These are phyloP conservation scores for Fraxinus americana DNA, from an alignment of 257 asterid species.

Conservation along the genomic window DNA sequence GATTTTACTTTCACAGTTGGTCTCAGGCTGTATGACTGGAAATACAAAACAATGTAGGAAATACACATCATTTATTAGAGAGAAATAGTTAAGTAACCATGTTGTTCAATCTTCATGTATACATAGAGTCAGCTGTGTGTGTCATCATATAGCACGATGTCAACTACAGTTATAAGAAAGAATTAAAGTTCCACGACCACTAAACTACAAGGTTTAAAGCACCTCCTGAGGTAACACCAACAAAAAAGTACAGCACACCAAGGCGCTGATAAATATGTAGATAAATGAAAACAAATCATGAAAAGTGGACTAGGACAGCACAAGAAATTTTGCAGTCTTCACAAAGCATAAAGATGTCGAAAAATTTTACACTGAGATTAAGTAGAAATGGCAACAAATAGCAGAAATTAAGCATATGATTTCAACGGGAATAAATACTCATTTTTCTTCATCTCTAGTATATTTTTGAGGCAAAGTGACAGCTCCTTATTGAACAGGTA, in stretches of 20 bases:
- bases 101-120: neutral
- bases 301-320: neutral
- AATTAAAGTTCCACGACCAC: neutral
- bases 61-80: neutral
- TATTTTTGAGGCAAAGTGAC: neutral
- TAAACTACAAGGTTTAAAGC: neutral
- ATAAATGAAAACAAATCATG: neutral
- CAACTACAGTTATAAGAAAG: neutral
- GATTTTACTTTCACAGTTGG: constrained; percentile 40
- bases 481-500: neutral
- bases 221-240: neutral
- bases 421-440: neutral
- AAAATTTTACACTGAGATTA: neutral
- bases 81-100: neutral
- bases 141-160: neutral
- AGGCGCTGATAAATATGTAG: neutral
- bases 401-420: neutral
- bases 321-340: neutral
- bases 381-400: neutral
- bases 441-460: neutral
- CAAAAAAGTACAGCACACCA: neutral
- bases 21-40: constrained; percentile 52
- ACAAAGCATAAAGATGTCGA: neutral
- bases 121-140: neutral
- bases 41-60: constrained; percentile 8